Conservation (phyloP, 208 protist genomes). For the Trypanosoma cruzi region DNA sequence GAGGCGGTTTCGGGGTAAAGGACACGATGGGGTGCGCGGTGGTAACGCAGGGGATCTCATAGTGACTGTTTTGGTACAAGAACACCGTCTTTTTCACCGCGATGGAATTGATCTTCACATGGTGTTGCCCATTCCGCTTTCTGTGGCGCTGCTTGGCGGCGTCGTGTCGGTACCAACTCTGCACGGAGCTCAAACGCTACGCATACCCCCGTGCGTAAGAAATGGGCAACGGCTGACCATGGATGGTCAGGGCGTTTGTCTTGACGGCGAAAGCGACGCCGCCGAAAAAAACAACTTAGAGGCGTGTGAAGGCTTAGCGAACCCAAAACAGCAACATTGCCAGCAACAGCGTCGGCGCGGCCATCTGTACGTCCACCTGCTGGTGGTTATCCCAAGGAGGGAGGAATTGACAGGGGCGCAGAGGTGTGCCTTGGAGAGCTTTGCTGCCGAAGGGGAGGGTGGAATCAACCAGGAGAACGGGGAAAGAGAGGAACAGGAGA, state of each 20-base stretch:
- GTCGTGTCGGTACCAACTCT: slow-evolving; percentile 67
- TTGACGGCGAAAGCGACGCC: neutral
- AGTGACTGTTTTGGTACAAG: slow-evolving; percentile 70
- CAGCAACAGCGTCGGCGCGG: slow-evolving; percentile 15
- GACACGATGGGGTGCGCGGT: slow-evolving; percentile 84
- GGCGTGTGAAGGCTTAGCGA: neutral
- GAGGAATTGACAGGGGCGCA: slow-evolving; percentile 66
- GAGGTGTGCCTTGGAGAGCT: slow-evolving; percentile 50
- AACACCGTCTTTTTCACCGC: slow-evolving; percentile 77
- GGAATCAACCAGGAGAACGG: neutral
- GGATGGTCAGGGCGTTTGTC: slow-evolving; percentile 36
- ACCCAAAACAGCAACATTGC: neutral
- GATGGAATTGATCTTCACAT: slow-evolving; percentile 59
- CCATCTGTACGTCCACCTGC: slow-evolving; percentile 54
- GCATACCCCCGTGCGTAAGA: slow-evolving; percentile 73
- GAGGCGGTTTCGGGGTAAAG: slow-evolving; percentile 50
- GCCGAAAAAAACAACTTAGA: neutral
- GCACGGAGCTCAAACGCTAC: slow-evolving; percentile 30
- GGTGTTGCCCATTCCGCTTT: slow-evolving; percentile 79
- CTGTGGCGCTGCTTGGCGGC: slow-evolving; percentile 74
- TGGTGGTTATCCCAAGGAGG: slow-evolving; percentile 69
- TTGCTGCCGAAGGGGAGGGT: neutral
- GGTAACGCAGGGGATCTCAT: slow-evolving; percentile 74
- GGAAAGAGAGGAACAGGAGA: neutral
- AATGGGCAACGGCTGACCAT: slow-evolving; percentile 68